These are phyloP conservation scores for Rhododendron kiyosumense DNA, from an alignment of 148 eudicot genomes.

Conservation along the genomic window DNA sequence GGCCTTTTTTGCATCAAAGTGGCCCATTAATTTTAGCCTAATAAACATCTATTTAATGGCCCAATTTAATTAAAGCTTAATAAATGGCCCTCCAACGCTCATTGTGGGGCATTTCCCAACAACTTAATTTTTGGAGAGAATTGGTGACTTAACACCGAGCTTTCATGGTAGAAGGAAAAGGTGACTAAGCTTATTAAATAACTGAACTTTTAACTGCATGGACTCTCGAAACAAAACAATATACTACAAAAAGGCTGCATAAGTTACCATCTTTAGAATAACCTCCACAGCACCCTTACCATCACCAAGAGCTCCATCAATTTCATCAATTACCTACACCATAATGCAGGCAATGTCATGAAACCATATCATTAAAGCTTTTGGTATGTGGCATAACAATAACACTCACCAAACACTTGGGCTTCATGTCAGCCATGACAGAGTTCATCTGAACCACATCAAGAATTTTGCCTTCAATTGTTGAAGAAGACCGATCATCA, in stretches of 20 bases:
- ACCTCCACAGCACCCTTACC: constrained; percentile 98
- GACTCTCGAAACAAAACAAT: neutral
- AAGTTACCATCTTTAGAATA: constrained; percentile 74
- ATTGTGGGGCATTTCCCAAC: neutral
- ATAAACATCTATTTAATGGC: too few relatives aligned
- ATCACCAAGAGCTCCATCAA: constrained; percentile 98
- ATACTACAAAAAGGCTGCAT: neutral
- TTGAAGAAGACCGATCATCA: constrained; percentile 83
- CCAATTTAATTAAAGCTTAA: too few relatives aligned
- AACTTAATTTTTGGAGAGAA: neutral
- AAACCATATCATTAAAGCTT: neutral
- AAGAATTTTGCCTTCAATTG: constrained; percentile 76
- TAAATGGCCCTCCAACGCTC: too few relatives aligned
- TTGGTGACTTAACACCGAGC: neutral
- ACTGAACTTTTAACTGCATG: neutral
- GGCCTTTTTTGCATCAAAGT: too few relatives aligned
- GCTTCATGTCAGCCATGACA: constrained; percentile 78
- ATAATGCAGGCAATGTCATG: constrained; percentile 5
- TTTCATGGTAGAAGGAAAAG: neutral
- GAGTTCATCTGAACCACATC: constrained; percentile 99
- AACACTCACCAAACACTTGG: constrained; percentile 84
- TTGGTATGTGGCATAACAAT: neutral
- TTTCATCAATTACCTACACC: constrained; percentile 89
- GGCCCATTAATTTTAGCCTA: too few relatives aligned
- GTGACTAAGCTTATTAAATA: neutral